Evolutionary conservation across 192 early-diverging fungal genomes (phyloP).

Genomic region (Chytriomyces sp.): DNA sequence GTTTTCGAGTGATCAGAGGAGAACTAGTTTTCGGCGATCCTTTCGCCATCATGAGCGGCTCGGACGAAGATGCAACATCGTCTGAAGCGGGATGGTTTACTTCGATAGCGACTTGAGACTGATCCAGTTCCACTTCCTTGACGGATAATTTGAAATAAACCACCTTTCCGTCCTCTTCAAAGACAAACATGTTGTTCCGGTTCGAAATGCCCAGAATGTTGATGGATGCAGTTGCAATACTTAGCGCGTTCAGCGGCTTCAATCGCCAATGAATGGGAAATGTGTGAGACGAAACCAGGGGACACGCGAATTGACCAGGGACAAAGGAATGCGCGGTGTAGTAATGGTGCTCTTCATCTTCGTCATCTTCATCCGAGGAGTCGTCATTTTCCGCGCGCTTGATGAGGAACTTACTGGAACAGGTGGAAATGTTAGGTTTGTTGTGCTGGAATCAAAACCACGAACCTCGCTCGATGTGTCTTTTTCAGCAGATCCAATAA

Average conservation of each 20-base stretch:
- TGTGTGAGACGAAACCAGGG: conserved; percentile 60
- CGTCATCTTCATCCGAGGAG: conserved; percentile 62
- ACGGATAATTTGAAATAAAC: conserved; percentile 55
- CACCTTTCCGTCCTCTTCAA: conserved; percentile 57
- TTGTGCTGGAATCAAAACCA: background rate
- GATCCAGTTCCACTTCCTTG: conserved; percentile 21
- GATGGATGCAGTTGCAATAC: conserved; percentile 60
- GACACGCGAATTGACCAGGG: conserved; percentile 74
- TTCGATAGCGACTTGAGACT: background rate
- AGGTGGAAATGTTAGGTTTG: background rate
- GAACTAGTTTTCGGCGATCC: conserved; percentile 6
- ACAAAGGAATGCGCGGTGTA: conserved; percentile 35
- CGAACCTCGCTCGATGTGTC: conserved; percentile 67
- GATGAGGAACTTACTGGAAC: conserved; percentile 42
- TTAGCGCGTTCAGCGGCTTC: conserved; percentile 68
- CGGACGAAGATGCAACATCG: background rate
- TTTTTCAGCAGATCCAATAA: conserved; percentile 67
- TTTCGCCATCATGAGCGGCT: background rate
- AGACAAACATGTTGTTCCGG: conserved; percentile 75
- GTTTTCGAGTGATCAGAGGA: background rate
- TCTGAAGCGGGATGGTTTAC: background rate
- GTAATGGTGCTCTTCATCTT: conserved; percentile 35
- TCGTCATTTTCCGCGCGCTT: conserved; percentile 50
- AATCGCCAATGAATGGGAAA: conserved; percentile 82
- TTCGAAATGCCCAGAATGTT: conserved; percentile 71